Conservation (phyloP, 116 monocot genomes). For the Phalaenopsis hybrid region DNA sequence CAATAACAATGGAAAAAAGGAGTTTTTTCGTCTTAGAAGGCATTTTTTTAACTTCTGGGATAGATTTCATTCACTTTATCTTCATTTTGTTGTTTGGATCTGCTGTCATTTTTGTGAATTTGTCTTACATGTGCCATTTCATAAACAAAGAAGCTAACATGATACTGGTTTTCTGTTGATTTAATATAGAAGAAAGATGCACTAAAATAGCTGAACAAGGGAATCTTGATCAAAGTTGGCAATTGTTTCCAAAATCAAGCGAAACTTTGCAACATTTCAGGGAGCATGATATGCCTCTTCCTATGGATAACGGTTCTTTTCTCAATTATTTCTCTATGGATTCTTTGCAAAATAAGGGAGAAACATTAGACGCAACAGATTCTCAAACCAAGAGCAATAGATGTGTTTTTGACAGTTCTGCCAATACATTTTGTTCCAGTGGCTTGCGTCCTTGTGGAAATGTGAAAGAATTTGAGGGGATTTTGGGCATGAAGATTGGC, state of each 20-base stretch:
- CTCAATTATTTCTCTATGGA: not conserved
- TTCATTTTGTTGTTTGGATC: conserved; percentile 1
- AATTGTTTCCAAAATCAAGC: not conserved
- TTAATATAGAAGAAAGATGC: conserved; percentile 7
- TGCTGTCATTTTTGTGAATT: not conserved
- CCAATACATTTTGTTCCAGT: not conserved
- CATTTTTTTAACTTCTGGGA: not conserved
- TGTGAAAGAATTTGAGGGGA: not conserved
- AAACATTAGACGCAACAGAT: not conserved
- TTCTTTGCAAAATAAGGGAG: conserved; percentile 1
- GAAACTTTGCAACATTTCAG: not conserved
- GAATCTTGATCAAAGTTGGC: conserved; percentile 3
- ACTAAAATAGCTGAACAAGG: not conserved
- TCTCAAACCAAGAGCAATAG: not conserved
- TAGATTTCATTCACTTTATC: not conserved
- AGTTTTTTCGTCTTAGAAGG: not conserved
- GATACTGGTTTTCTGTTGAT: not conserved
- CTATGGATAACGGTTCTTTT: too few species aligned
- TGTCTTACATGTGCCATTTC: not conserved
- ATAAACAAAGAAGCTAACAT: conserved; percentile 11
- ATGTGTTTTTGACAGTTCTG: not conserved
- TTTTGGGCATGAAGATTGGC: conserved; percentile 6
- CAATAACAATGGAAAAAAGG: not conserved
- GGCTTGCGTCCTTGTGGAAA: not conserved
- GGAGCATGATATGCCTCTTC: not conserved